Conservation (phyloP, 805 yeast species). For the Zygosaccharomyces bailii region DNA sequence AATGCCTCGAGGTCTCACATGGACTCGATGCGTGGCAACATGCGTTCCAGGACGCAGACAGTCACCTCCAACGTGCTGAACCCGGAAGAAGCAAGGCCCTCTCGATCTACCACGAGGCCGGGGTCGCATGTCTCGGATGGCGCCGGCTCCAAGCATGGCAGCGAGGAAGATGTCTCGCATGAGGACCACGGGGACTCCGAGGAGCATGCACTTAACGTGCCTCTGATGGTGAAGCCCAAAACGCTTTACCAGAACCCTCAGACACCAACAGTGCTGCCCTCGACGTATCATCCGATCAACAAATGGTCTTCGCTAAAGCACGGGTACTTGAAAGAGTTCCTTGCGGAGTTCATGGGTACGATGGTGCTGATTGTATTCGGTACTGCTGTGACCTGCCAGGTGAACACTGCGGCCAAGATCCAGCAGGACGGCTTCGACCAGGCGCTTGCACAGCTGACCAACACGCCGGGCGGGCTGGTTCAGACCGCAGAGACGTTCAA, state of each 20-base stretch:
- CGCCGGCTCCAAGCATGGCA: not conserved
- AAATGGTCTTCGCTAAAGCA: conserved; percentile 38
- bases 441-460: conserved; percentile 10
- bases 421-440: conserved; percentile 20
- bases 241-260: conserved; percentile 38
- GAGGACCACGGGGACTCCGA: conserved; percentile 9
- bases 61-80: conserved; percentile 26
- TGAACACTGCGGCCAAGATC: conserved; percentile 33
- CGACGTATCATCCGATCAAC: conserved; percentile 37
- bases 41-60: conserved; percentile 21
- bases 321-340: conserved; percentile 40
- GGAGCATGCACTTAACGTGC: conserved; percentile 18
- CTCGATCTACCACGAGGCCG: conserved; percentile 12
- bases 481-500: conserved; percentile 17
- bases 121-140: conserved; percentile 8
- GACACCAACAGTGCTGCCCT: conserved; percentile 38
- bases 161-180: conserved; percentile 6
- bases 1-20: not conserved
- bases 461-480: conserved; percentile 7
- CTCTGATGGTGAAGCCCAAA: conserved; percentile 37
- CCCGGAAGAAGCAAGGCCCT: conserved; percentile 17
- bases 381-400: conserved; percentile 49
- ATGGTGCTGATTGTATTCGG: conserved; percentile 46
- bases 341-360: conserved; percentile 54
- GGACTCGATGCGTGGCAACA: conserved; percentile 3